Evolutionary conservation across 2,329 filamentous ascomycete genomes (phyloP).

Genomic region (Colletotrichum australisinense): DNA sequence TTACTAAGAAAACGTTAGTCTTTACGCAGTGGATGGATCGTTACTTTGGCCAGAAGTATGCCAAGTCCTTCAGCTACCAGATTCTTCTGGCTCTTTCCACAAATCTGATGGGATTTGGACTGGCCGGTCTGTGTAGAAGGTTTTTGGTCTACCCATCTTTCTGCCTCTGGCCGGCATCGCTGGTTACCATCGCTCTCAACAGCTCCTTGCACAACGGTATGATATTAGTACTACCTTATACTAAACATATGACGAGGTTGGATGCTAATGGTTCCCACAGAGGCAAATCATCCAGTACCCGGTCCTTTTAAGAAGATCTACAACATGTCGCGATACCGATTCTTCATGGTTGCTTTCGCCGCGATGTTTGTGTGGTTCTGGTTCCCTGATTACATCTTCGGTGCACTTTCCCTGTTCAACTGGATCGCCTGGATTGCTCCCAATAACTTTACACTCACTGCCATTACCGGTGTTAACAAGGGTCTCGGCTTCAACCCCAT

Average conservation of each 20-base stretch:
- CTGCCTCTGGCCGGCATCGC: constrained; percentile 62
- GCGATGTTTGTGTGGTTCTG: constrained; percentile 64
- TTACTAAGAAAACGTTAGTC: constrained; percentile 45
- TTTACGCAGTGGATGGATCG: constrained; percentile 57
- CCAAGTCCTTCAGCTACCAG: constrained; percentile 56
- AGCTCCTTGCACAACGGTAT: constrained; percentile 51
- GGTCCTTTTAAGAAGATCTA: constrained; percentile 46
- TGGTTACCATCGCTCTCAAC: constrained; percentile 60
- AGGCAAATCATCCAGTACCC: constrained; percentile 40
- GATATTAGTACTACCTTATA: constrained; percentile 35
- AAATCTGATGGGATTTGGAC: constrained; percentile 63
- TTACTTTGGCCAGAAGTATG: constrained; percentile 59
- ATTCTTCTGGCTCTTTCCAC: constrained; percentile 58
- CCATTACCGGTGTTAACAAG: constrained; percentile 48
- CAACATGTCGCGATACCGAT: constrained; percentile 51
- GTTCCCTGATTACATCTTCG: constrained; percentile 62
- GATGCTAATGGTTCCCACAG: constrained; percentile 7
- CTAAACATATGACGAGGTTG: too few relatives aligned
- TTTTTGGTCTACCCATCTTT: constrained; percentile 61
- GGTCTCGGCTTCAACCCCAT: constrained; percentile 52
- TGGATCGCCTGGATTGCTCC: constrained; percentile 64
- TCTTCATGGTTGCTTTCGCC: constrained; percentile 55
- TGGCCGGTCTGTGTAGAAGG: constrained; percentile 58
- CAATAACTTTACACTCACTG: constrained; percentile 46
- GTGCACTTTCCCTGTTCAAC: constrained; percentile 57